Conservation (phyloP, 225 moss, liverwort and hornwort species). For the Climacium dendroides region DNA sequence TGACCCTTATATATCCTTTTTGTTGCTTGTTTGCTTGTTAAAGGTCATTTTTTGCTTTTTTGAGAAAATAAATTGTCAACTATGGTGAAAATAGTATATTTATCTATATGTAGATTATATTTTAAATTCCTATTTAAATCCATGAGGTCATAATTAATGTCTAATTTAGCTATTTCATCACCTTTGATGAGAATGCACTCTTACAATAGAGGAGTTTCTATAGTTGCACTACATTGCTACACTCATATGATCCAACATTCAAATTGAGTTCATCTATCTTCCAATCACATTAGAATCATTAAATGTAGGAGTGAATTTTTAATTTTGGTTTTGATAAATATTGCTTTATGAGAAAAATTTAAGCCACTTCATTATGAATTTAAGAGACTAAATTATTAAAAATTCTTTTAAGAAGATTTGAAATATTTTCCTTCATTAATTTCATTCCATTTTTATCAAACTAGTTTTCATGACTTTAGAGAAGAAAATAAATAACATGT, state of each 20-base stretch:
- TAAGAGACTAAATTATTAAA: not conserved
- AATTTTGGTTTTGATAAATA: not conserved
- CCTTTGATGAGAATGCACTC: too few species aligned
- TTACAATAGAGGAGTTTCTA: too few species aligned
- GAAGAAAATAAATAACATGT: not conserved
- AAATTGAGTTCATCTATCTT: not conserved
- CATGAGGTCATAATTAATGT: too few species aligned
- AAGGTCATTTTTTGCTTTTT: too few species aligned
- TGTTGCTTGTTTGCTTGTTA: too few species aligned
- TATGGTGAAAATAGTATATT: too few species aligned
- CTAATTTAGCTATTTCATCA: too few species aligned
- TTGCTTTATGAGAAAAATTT: rapidly evolving
- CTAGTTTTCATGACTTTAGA: not conserved
- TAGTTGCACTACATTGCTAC: not conserved
- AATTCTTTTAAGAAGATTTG: not conserved
- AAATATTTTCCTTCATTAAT: not conserved
- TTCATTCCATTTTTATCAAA: not conserved
- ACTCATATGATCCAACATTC: not conserved
- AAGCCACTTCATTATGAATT: not conserved
- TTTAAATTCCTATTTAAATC: too few species aligned
- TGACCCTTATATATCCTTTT: too few species aligned
- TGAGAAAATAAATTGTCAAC: too few species aligned
- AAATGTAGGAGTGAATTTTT: not conserved
- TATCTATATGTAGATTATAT: too few species aligned
- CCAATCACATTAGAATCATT: not conserved